phyloP scores from a whole-genome alignment of 2,329 filamentous ascomycete species.

The Tolypocladium endophyticum region DNA sequence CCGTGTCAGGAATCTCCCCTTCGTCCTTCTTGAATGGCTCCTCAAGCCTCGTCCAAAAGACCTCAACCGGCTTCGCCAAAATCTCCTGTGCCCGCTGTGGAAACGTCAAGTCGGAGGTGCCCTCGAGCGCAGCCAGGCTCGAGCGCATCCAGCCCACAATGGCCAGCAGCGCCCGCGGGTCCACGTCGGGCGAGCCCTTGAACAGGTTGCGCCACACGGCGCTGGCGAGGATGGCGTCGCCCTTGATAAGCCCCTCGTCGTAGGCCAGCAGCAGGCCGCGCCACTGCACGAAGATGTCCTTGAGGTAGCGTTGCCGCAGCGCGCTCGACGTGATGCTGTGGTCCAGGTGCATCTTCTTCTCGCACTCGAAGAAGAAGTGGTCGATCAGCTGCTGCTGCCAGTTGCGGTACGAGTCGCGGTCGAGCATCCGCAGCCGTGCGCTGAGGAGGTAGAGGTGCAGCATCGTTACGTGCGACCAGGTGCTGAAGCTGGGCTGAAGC shows the following conservation, averaged over 20 bases:
- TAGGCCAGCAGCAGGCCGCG: constrained; percentile 75
- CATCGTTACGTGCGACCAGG: constrained; percentile 93
- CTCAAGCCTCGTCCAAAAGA: constrained; percentile 34
- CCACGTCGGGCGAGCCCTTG: constrained; percentile 52
- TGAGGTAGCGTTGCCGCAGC: constrained; percentile 57
- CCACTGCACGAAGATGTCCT: constrained; percentile 92
- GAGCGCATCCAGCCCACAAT: constrained; percentile 47
- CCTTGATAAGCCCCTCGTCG: constrained; percentile 68
- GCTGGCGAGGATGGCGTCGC: constrained; percentile 65
- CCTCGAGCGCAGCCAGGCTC: constrained; percentile 36
- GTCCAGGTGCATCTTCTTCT: constrained; percentile 70
- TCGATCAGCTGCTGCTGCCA: constrained; percentile 90
- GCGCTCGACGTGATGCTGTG: constrained; percentile 57
- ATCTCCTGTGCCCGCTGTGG: constrained; percentile 19
- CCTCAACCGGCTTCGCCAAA: constrained; percentile 22
- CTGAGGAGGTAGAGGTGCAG: constrained; percentile 91
- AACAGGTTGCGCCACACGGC: constrained; percentile 93
- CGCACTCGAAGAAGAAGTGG: constrained; percentile 87
- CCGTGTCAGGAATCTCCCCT: constrained; percentile 7
- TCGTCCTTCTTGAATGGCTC: constrained; percentile 25
- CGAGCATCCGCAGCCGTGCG: constrained; percentile 71
- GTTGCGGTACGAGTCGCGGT: constrained; percentile 53
- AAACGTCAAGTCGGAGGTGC: constrained; percentile 33
- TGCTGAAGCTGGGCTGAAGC: constrained; percentile 79
- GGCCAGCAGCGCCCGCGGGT: constrained; percentile 39